phyloP scores from a whole-genome alignment of 208 protist genomes.

The Leptomonas pyrrhocoris region DNA sequence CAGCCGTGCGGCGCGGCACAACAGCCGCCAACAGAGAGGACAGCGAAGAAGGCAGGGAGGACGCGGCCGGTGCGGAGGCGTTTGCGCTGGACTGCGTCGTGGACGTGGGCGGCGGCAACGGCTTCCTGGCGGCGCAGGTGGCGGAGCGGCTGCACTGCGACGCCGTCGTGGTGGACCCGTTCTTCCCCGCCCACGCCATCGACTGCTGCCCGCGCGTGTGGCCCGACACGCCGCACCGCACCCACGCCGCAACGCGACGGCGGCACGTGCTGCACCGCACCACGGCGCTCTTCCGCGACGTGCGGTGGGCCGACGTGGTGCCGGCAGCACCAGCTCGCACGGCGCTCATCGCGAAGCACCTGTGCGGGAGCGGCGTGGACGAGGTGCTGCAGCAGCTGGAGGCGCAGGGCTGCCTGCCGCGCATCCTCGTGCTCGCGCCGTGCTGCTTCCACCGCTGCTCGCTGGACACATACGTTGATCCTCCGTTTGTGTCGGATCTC shows the following conservation, averaged over 20 bases:
- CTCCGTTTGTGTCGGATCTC: conserved; percentile 38
- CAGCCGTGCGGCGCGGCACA: background rate
- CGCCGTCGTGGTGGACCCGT: conserved; percentile 72
- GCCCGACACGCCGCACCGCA: conserved; percentile 44
- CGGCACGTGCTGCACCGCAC: conserved; percentile 42
- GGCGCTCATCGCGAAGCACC: conserved; percentile 80
- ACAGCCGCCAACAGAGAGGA: background rate
- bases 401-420: conserved; percentile 50
- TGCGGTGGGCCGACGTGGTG: conserved; percentile 50
- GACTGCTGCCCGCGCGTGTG: conserved; percentile 68
- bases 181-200: conserved; percentile 71
- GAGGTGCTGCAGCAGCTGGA: conserved; percentile 65
- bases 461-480: conserved; percentile 63
- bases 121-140: conserved; percentile 73
- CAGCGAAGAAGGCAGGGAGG: background rate
- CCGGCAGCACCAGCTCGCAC: conserved; percentile 35
- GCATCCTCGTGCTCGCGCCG: conserved; percentile 72
- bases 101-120: conserved; percentile 84
- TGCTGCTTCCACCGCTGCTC: conserved; percentile 78
- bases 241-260: conserved; percentile 37
- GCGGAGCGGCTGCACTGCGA: conserved; percentile 67
- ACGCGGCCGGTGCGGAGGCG: background rate
- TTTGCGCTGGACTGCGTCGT: conserved; percentile 54
- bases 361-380: conserved; percentile 82
- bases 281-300: conserved; percentile 49